Evolutionary conservation across 2,329 filamentous ascomycete genomes (phyloP), one percentile per base, ranked within the genome.

Genomic region (Ophiocordyceps australis): DNA sequence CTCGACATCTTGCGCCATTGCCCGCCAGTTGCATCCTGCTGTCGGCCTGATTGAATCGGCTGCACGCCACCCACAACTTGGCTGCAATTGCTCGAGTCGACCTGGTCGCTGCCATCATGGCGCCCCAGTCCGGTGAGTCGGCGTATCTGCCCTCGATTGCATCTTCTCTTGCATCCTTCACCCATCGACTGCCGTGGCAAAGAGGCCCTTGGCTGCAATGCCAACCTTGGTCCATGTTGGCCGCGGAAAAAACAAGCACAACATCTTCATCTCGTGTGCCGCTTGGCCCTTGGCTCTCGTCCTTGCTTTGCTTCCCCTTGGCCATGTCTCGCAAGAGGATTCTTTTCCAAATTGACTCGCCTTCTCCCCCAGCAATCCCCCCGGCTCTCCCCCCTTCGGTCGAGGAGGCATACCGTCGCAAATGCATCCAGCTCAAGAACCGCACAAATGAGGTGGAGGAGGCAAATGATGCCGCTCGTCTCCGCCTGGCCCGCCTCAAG

Each of bases 401-500:
- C 34, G 86, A 98, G 53, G 77, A 86, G 47, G 85, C 86, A 26
- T 98, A 95, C 54, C 83, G 89, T 42, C 72, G 81, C 36, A 95
- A 98, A 69, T 95, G 86, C 51, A 82, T 94, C 46, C 79, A 91
- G 40, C 68, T 98, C 14, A 91, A 91, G 55, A 78, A 81, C 40
- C 78, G 89, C 32, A 80, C 89, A 35, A 78, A 74, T 47, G 85
- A 94, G 48, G 81, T 95, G 40, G 85, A 95, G 48, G 74, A 82
- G 32, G 76, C 82, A 43, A 94, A 94, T 49, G 83, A 93, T 40
- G 68, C 78, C 30, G 76, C 81, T 24, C 71, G 81, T 28, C 59
- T 81, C 27, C 77, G 82, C 26, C 77, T 93, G 35, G 61, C 67
- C 21, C 76, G 85, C 24, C 69, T 92, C 33, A 74, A 79, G 49